Conservation (phyloP, 495 filamentous ascomycete genomes). For the Letharia columbiana region DNA sequence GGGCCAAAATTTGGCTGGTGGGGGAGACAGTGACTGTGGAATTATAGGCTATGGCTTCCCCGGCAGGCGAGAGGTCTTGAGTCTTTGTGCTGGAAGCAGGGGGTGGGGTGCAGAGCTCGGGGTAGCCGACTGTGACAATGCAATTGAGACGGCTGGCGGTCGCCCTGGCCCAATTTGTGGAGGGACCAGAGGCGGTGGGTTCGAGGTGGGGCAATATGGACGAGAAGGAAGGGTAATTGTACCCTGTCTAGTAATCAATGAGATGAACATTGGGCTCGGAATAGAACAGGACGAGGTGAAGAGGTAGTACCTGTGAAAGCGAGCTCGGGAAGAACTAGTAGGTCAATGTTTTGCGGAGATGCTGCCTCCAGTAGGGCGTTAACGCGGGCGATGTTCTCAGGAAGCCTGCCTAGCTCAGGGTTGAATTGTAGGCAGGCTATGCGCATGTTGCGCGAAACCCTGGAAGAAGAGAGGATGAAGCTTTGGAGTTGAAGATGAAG, state of each 20-base stretch:
- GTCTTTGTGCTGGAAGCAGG: constrained; percentile 23
- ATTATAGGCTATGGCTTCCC: constrained; percentile 56
- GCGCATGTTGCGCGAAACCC: constrained; percentile 45
- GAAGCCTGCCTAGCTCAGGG: constrained; percentile 42
- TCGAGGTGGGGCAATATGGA: constrained; percentile 80
- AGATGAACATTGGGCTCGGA: not conserved
- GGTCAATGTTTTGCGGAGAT: constrained; percentile 34
- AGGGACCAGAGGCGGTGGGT: constrained; percentile 60
- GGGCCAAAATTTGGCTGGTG: constrained; percentile 58
- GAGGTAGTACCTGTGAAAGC: constrained; percentile 59
- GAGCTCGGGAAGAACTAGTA: constrained; percentile 80
- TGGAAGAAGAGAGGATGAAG: not conserved
- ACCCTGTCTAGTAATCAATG: constrained; percentile 41
- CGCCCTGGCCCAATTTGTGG: constrained; percentile 68
- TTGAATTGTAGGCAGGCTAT: constrained; percentile 77
- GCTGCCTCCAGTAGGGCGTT: constrained; percentile 41
- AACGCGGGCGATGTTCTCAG: constrained; percentile 21
- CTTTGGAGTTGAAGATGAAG: not conserved
- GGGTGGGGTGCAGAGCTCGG: constrained; percentile 53
- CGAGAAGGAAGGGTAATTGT: constrained; percentile 76
- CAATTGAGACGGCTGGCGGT: constrained; percentile 65
- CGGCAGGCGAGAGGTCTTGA: constrained; percentile 27
- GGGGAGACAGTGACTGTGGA: constrained; percentile 71
- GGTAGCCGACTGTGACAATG: constrained; percentile 83
- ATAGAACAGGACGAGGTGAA: not conserved